A percentile compares a stretch with the other conserved stretches of the same genome.
Conservation (phyloP, 257 asterid species). For the Nemophila menziesii region DNA sequence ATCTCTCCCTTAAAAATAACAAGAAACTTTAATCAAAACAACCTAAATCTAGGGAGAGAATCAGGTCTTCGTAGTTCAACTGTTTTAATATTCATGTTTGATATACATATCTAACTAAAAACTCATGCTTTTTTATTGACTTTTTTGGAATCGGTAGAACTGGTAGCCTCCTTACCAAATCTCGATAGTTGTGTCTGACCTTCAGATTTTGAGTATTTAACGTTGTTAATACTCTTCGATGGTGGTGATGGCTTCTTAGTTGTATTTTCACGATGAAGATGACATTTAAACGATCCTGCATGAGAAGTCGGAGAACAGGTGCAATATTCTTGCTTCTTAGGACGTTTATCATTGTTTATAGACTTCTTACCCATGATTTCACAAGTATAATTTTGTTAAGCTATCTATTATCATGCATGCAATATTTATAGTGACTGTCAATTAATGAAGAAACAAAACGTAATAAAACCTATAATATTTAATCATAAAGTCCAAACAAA, state of each 20-base stretch:
- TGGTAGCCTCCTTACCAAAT: constrained; percentile 8
- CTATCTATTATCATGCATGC: too few species aligned
- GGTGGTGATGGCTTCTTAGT: neutral
- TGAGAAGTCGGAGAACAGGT: constrained; percentile 11
- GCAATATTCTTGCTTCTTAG: constrained; percentile 5
- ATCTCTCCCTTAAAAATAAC: neutral
- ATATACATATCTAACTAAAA: too few species aligned
- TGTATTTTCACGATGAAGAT: constrained; percentile 4
- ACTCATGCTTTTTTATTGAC: too few species aligned
- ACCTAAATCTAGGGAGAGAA: neutral
- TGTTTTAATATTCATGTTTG: too few species aligned
- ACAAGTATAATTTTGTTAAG: too few species aligned
- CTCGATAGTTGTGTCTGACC: constrained; percentile 4
- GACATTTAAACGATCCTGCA: constrained; percentile 14
- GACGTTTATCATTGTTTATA: neutral
- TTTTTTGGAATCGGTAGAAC: neutral
- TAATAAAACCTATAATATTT: too few species aligned
- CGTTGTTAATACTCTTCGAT: neutral
- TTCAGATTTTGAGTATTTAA: neutral
- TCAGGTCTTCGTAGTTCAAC: neutral
- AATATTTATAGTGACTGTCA: too few species aligned
- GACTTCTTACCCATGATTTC: neutral
- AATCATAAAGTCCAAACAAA: too few species aligned
- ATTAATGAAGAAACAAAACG: too few species aligned
- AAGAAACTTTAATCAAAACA: neutral